Base-by-base conservation (phyloP, 352 stramenopile species). In the Globisporangium nagaii region DNA sequence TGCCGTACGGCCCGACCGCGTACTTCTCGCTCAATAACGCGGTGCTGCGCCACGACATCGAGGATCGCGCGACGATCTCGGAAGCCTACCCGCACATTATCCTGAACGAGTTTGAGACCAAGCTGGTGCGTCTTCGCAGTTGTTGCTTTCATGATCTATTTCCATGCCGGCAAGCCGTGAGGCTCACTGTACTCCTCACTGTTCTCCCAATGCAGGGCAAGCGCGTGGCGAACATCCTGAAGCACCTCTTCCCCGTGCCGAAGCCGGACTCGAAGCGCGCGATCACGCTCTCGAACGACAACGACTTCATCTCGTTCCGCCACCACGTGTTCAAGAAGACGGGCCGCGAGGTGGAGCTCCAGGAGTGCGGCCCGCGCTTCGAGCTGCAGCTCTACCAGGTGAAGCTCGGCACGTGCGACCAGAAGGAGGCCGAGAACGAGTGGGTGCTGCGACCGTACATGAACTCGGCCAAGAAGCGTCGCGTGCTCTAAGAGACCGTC, bases 361-460 rank as follows among this genome's bases (percentile, higher is more conserved):
- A 97, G 64, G 96, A 99, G 69, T 93, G 83, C 42, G 85, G 97
- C 1, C 97, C 97, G 27, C 83, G 97, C 35, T 99, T 99, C 71
- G 97, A 99, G 75, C 86, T 99, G 73, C 89, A 97, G 70, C 70
- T 99, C 32, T 99, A 99, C 77, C 94, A 99, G 71, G 76, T 98
- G 42, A 98, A 98, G 60, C 79, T 99, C 35, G 97, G 97, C 46
- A 99, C 97, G 50, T 80, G 98, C 43, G 97, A 99, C 54, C 96
- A 99, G 73, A 97, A 98, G 67, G 96, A 99, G 58, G 97, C 97
- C 4, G 97, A 99, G 66, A 99, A 97, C 66, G 97, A 99, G 73
- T 99, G 98, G 93, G 96, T 99, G 17, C 75, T 99, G 61, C 90
- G 96, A 58, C 96, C 97, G 24, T 99, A 99, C 82, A 99, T 99